These are phyloP conservation scores for Nicotiana knightiana DNA, from an alignment of 257 asterid species.

Conservation along the genomic window DNA sequence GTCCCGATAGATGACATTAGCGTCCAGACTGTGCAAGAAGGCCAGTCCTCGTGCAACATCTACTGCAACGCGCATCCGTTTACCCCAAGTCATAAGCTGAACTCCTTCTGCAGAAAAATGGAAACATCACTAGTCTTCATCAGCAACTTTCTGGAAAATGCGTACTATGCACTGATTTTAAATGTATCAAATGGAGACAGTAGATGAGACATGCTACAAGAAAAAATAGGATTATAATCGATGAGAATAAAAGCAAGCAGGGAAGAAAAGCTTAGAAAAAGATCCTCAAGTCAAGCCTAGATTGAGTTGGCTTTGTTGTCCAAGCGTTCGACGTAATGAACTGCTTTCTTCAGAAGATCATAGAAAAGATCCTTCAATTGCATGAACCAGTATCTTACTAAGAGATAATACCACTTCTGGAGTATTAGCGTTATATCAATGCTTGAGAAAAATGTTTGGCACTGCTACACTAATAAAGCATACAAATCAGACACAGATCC, in stretches of 20 bases:
- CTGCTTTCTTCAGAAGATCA: neutral
- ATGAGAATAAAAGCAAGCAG: neutral
- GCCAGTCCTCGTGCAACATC: conserved; percentile 60
- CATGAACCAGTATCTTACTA: neutral
- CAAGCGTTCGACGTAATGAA: neutral
- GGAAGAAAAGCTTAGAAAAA: neutral
- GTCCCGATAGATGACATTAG: conserved; percentile 63
- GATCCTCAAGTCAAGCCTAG: neutral
- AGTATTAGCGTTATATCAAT: neutral
- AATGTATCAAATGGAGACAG: neutral
- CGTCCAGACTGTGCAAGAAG: conserved; percentile 46
- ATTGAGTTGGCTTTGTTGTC: neutral
- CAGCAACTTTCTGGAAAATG: neutral
- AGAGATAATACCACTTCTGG: neutral
- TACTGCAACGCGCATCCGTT: conserved; percentile 39
- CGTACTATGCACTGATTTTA: neutral
- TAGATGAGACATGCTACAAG: neutral
- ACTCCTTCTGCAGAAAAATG: conserved; percentile 43
- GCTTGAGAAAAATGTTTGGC: neutral
- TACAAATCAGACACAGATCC: too few species aligned
- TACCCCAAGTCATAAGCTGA: conserved; percentile 53
- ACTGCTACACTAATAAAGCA: neutral
- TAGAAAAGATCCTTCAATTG: neutral
- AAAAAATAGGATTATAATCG: neutral
- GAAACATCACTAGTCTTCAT: neutral